These are phyloP conservation scores for Tolypocladium inflatum DNA, from an alignment of 2,329 filamentous ascomycete species.

Conservation along the genomic window DNA sequence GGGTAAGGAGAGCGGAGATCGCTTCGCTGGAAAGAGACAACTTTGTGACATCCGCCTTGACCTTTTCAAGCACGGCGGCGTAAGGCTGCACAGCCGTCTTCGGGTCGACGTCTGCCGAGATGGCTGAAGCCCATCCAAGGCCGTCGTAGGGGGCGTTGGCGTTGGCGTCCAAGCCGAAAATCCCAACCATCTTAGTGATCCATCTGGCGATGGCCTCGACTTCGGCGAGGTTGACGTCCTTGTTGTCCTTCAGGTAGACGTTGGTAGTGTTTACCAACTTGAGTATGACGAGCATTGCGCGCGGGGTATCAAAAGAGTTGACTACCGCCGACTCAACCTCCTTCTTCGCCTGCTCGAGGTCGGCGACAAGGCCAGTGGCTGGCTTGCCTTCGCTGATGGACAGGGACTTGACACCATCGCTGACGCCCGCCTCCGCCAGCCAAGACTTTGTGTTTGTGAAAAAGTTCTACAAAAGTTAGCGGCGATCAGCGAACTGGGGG, in stretches of 20 bases:
- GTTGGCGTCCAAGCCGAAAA: constrained; percentile 69
- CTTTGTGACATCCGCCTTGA: constrained; percentile 34
- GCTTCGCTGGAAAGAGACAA: constrained; percentile 39
- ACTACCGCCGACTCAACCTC: constrained; percentile 52
- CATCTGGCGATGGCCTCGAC: constrained; percentile 58
- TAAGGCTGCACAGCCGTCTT: constrained; percentile 38
- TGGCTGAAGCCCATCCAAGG: constrained; percentile 43
- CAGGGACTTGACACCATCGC: constrained; percentile 25
- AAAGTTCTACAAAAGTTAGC: constrained; percentile 37
- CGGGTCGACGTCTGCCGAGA: constrained; percentile 31
- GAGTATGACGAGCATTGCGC: constrained; percentile 68
- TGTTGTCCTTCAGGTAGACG: constrained; percentile 39
- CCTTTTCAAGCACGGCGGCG: constrained; percentile 30
- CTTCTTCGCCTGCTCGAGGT: constrained; percentile 43
- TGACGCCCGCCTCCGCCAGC: constrained; percentile 32
- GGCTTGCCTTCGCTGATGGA: constrained; percentile 23
- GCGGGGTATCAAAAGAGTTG: constrained; percentile 82
- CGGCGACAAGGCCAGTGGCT: constrained; percentile 23
- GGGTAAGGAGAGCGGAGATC: constrained; percentile 31
- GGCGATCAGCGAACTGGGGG: not conserved
- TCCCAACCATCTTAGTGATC: constrained; percentile 74
- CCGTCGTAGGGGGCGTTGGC: constrained; percentile 45
- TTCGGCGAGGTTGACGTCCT: constrained; percentile 33
- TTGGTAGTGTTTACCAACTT: constrained; percentile 75
- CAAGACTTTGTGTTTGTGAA: constrained; percentile 48